A percentile compares a stretch with the other conserved stretches of the same genome.
Evolutionary conservation across 1,284 basidiomycete genomes (phyloP).

Genomic region (Inonotus hispidus): DNA sequence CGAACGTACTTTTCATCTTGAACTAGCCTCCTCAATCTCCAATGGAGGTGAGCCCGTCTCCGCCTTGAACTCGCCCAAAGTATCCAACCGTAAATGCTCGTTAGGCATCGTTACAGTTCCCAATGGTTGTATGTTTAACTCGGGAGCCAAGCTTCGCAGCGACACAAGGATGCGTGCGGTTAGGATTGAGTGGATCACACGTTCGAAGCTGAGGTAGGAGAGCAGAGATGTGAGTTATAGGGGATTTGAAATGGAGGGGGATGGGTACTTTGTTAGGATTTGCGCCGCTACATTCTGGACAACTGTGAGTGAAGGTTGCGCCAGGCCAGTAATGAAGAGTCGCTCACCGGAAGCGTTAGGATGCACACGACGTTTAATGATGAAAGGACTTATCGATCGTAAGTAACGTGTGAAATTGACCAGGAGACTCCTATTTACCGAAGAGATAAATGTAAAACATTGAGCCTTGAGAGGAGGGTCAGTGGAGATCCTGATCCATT

Average conservation of each 20-base stretch:
- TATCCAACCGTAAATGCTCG: no score
- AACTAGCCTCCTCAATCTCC: no score
- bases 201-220: neutral
- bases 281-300: neutral
- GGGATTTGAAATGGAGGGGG: neutral
- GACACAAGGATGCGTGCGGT: neutral
- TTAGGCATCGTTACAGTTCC: no score
- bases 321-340: neutral
- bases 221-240: no score
- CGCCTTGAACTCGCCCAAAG: no score
- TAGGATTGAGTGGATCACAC: neutral
- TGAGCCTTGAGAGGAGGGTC: neutral
- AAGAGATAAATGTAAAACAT: constrained; percentile 3
- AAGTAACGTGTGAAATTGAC: neutral
- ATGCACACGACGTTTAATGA: neutral
- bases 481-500: neutral
- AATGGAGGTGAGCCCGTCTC: no score
- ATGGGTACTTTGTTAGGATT: neutral
- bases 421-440: neutral
- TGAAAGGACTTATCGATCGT: neutral
- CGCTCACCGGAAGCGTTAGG: neutral
- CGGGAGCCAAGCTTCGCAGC: neutral
- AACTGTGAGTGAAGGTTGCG: neutral
- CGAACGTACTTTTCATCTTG: no score
- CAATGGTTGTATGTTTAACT: no score